Conservation (phyloP, 169 alveolate genomes). For the Plasmodium gonderi region DNA sequence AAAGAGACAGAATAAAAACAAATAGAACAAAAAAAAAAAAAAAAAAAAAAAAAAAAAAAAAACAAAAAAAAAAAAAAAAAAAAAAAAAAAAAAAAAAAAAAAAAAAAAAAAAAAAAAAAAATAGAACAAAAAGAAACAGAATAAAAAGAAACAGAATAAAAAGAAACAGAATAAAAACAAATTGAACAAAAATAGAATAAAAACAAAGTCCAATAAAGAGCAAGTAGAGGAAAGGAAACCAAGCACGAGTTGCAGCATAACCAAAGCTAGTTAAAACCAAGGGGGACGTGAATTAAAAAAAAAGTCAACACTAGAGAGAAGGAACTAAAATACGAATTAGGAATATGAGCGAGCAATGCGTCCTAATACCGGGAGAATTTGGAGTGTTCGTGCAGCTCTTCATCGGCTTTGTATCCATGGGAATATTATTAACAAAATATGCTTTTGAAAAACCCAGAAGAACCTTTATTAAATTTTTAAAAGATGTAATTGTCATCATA, state of each 20-base stretch:
- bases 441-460: slow-evolving; percentile 81
- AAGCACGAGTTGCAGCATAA: not conserved
- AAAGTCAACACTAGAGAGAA: not conserved
- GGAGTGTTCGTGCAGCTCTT: slow-evolving; percentile 83
- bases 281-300: not conserved
- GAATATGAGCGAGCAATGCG: slow-evolving; percentile 68
- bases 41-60: too few relatives aligned
- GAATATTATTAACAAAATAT: slow-evolving; percentile 79
- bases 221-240: not conserved
- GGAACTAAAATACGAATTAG: not conserved
- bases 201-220: not conserved
- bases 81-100: not conserved
- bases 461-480: slow-evolving; percentile 75
- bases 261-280: not conserved
- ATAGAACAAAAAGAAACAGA: not conserved
- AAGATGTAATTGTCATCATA: slow-evolving; percentile 78
- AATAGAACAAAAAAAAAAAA: not conserved
- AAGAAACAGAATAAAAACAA: too few relatives aligned
- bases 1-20: not conserved
- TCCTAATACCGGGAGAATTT: slow-evolving; percentile 84
- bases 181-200: not conserved
- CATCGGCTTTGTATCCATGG: slow-evolving; percentile 77
- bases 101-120: not conserved
- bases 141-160: not conserved
- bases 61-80: too few relatives aligned